Evolutionary conservation across 2,329 filamentous ascomycete genomes (phyloP).

Genomic region (Monosporascus sp.): DNA sequence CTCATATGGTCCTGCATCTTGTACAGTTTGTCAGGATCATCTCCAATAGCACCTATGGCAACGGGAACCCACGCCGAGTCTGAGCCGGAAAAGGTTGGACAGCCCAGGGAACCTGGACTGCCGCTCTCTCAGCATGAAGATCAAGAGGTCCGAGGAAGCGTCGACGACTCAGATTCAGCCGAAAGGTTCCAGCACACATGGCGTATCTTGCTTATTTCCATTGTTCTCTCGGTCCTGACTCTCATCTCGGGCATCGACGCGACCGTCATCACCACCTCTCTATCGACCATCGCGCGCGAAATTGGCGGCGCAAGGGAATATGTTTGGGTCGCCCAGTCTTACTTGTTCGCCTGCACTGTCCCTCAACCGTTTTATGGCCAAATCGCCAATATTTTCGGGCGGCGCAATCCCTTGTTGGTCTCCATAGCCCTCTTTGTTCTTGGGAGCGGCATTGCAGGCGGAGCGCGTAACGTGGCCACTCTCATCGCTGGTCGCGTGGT

Average conservation of each 20-base stretch:
- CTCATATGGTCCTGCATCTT: too few species aligned
- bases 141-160: too few species aligned
- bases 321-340: slow-evolving; percentile 11
- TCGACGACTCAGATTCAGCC: too few species aligned
- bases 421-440: slow-evolving; percentile 36
- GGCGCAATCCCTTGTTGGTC: slow-evolving; percentile 30
- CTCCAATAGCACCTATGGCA: too few species aligned
- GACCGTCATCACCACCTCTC: slow-evolving; percentile 10
- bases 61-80: too few species aligned
- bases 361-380: slow-evolving; percentile 41
- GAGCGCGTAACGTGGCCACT: slow-evolving; percentile 29
- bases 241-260: slow-evolving; percentile 3
- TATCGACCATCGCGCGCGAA: slow-evolving; percentile 7
- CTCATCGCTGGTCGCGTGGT: slow-evolving; percentile 36
- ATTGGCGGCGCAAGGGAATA: slow-evolving; percentile 7
- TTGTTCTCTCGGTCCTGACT: slow-evolving; percentile 1
- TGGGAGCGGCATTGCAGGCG: slow-evolving; percentile 41
- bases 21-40: too few species aligned
- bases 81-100: too few species aligned
- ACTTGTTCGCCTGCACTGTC: slow-evolving; percentile 22
- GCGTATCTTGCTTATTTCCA: slow-evolving; percentile 1
- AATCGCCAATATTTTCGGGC: slow-evolving; percentile 39
- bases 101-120: too few species aligned
- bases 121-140: too few species aligned
- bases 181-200: slow-evolving; percentile 1